Evolutionary conservation across 768 basidiomycete genomes (phyloP).

Genomic region (Collybiopsis confluens): DNA sequence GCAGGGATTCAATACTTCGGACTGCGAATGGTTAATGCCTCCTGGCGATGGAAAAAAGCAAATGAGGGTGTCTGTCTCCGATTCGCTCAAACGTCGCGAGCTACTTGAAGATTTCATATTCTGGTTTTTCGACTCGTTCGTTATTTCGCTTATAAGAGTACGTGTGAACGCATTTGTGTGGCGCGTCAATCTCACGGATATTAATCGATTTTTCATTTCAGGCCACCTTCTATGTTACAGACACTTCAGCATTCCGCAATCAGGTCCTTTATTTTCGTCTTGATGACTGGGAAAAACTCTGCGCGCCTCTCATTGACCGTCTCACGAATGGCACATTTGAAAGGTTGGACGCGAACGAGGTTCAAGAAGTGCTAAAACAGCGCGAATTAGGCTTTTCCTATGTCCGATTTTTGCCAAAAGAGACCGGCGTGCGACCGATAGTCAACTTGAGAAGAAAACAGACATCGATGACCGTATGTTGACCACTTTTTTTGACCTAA

Average conservation of each 20-base stretch:
- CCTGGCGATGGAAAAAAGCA: slow-evolving; percentile 34
- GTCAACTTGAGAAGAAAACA: slow-evolving; percentile 73
- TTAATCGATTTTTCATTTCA: slow-evolving; percentile 30
- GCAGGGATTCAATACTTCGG: slow-evolving; percentile 69
- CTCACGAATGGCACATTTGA: slow-evolving; percentile 69
- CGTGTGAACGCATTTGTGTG: slow-evolving; percentile 13
- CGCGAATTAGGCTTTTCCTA: slow-evolving; percentile 80
- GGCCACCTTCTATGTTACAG: slow-evolving; percentile 94
- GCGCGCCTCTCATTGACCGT: slow-evolving; percentile 74
- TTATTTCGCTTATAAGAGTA: slow-evolving; percentile 77
- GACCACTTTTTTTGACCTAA: background rate
- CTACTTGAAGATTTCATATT: slow-evolving; percentile 85
- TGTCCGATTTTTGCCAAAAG: slow-evolving; percentile 88
- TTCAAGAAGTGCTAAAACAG: slow-evolving; percentile 61
- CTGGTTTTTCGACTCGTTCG: slow-evolving; percentile 90
- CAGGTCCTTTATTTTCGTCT: slow-evolving; percentile 89
- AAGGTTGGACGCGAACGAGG: slow-evolving; percentile 59
- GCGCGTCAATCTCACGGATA: background rate
- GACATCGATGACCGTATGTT: slow-evolving; percentile 26
- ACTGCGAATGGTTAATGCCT: slow-evolving; percentile 77
- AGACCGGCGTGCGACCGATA: slow-evolving; percentile 91
- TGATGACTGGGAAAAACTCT: slow-evolving; percentile 87
- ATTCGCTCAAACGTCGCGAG: slow-evolving; percentile 73
- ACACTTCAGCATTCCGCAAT: slow-evolving; percentile 81
- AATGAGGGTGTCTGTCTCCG: slow-evolving; percentile 53